Percentiles rank a stretch among this genome's conserved stretches.
phyloP scores from a whole-genome alignment of 1,284 basidiomycete species.

The Gymnopus androsaceus region DNA sequence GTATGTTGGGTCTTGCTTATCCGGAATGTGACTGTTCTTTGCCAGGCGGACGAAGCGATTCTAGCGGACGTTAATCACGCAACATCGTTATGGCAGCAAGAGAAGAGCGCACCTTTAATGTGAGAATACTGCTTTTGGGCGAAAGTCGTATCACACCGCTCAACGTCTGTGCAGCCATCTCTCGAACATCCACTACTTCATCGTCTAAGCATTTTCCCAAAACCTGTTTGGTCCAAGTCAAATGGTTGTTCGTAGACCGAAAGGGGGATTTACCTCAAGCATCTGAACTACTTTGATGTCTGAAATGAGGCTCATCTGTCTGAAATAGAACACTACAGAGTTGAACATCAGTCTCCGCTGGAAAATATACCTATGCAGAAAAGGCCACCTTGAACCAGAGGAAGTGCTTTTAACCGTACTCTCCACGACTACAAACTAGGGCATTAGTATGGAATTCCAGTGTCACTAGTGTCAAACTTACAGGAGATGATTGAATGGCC shows the following conservation, averaged over 20 bases:
- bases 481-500: slow-evolving; percentile 66
- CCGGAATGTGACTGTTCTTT: slow-evolving; percentile 59
- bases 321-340: slow-evolving; percentile 65
- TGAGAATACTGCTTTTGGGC: slow-evolving; percentile 71
- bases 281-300: slow-evolving; percentile 68
- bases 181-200: slow-evolving; percentile 73
- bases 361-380: too few relatives aligned
- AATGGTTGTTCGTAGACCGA: slow-evolving; percentile 1
- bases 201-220: slow-evolving; percentile 72
- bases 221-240: slow-evolving; percentile 40
- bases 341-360: slow-evolving; percentile 33
- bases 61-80: slow-evolving; percentile 31
- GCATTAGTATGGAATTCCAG: slow-evolving; percentile 3
- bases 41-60: slow-evolving; percentile 71
- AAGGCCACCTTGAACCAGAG: slow-evolving; percentile 75
- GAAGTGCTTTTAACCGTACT: slow-evolving; percentile 69
- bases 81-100: not conserved
- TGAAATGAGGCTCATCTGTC: slow-evolving; percentile 64
- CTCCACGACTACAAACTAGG: slow-evolving; percentile 67
- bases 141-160: slow-evolving; percentile 77
- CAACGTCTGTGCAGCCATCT: slow-evolving; percentile 79
- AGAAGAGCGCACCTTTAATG: slow-evolving; percentile 52
- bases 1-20: slow-evolving; percentile 58
- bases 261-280: slow-evolving; percentile 49
- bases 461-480: slow-evolving; percentile 32